Evolutionary conservation across 805 yeast species (phyloP).

Genomic region (Suhomyces emberorum): DNA sequence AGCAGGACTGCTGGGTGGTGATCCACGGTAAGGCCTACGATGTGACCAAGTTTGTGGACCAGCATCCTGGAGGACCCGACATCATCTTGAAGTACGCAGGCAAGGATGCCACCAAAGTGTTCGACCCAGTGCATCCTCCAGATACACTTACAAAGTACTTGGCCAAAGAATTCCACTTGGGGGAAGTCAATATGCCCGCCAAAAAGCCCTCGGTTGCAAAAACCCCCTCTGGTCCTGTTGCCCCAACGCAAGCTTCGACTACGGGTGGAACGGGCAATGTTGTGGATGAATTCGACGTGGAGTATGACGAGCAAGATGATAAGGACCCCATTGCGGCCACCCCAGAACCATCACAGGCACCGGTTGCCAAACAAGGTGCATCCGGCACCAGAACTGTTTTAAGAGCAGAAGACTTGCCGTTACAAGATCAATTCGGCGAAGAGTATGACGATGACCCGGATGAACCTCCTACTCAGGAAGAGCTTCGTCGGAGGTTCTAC

Average conservation of each 20-base stretch:
- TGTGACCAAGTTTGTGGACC: conserved; percentile 57
- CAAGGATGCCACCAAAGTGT: conserved; percentile 67
- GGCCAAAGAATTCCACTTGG: conserved; percentile 39
- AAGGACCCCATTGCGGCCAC: conserved; percentile 19
- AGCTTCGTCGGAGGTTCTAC: conserved; percentile 21
- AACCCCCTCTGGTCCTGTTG: neutral
- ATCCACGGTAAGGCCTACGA: conserved; percentile 79
- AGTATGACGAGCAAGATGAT: conserved; percentile 40
- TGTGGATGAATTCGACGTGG: conserved; percentile 40
- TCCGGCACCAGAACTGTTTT: neutral
- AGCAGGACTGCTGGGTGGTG: conserved; percentile 78
- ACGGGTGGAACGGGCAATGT: conserved; percentile 1
- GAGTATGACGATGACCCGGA: conserved; percentile 38
- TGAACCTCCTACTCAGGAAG: conserved; percentile 27
- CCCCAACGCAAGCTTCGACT: neutral
- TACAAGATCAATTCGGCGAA: conserved; percentile 15
- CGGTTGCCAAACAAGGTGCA: neutral
- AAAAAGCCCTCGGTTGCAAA: neutral
- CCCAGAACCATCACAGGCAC: conserved; percentile 1
- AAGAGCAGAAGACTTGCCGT: neutral
- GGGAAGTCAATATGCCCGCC: conserved; percentile 25
- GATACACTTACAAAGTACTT: conserved; percentile 73
- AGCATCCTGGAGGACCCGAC: conserved; percentile 62
- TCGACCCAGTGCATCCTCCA: conserved; percentile 88
- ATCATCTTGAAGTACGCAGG: conserved; percentile 53